Evolutionary conservation across 352 stramenopile species (phyloP).

Genomic region (Pythium aquatile): DNA sequence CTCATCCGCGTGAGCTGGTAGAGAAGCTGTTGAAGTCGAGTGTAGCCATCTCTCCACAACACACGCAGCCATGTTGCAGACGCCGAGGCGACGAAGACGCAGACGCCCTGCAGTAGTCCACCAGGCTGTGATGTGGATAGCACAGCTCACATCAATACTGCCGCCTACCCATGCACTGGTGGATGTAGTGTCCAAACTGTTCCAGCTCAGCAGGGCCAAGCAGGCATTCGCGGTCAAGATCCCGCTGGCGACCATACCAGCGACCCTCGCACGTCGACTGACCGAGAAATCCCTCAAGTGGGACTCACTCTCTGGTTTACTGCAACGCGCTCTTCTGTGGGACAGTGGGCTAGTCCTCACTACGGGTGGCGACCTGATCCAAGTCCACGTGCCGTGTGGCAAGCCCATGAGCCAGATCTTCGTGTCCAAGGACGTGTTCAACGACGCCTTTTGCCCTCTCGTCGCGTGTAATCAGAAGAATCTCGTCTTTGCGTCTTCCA

Average conservation of each 20-base stretch:
- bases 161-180: constrained; percentile 3
- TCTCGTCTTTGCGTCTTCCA: constrained; percentile 33
- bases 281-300: constrained; percentile 9
- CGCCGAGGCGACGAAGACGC: background rate
- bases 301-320: constrained; percentile 31
- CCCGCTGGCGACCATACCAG: constrained; percentile 16
- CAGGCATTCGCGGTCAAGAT: constrained; percentile 5
- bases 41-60: constrained; percentile 5
- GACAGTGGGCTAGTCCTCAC: constrained; percentile 47
- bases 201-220: constrained; percentile 1
- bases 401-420: constrained; percentile 48
- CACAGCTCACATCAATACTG: background rate
- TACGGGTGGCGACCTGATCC: constrained; percentile 32
- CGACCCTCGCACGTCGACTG: constrained; percentile 13
- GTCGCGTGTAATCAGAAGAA: constrained; percentile 32
- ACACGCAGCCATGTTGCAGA: background rate
- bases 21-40: background rate
- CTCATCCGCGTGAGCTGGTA: constrained; percentile 1
- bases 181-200: constrained; percentile 29
- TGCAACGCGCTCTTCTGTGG: constrained; percentile 60
- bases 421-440: constrained; percentile 38
- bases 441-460: constrained; percentile 15
- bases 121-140: background rate
- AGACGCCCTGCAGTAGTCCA: background rate
- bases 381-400: constrained; percentile 48